Base-by-base conservation (phyloP, 2,329 filamentous ascomycete species). In the Penicillium concentricum region DNA sequence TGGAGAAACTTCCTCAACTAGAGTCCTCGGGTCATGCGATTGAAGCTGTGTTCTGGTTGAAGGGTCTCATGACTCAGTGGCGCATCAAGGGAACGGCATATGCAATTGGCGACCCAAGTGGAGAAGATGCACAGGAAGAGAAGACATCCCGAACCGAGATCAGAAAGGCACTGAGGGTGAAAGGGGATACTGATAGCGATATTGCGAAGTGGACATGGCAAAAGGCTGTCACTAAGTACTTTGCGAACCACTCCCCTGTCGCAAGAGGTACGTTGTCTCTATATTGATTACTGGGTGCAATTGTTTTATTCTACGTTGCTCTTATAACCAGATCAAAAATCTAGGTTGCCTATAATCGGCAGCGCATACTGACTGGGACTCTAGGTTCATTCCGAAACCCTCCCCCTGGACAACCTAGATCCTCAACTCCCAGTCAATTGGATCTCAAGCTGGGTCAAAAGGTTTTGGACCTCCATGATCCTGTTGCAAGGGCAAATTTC, bases 31-130 rank as follows among this genome's bases (percentile, higher is more conserved):
- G 38, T 86, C 86, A 1, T 81, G 59, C 83, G 3, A 85, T 93
- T n/a, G 93, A 97, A 76, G 90, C 87, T 7, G 84, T 91, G 12
- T 94, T 90, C 72, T 97, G 92, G 93, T 79, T 87, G 10, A 82
- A 84, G 61, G 83, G 87, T 42, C 79, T 81, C 5, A 83, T 80
- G 72, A 88, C 85, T 16, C 93, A 97, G 78, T 97, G 93, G 93
- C 84, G 93, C 57, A 73, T 97, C 34, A 85, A 87, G 46, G 93
- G 93, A 2, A 80, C 78, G 57, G 90, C 88, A 18, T 94, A 87
- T 77, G 77, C 96, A 5, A 79, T 97, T 32, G 90, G 85, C 0
- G 81, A 82, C 47, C 89, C 92, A 65, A 83, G 87, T 56, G 84
- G 87, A 59, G 76, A 74, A 0, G 70, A 76, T n/a, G 81, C 85